phyloP scores from a whole-genome alignment of 2,329 filamentous ascomycete species.

The Beauveria brongniartii region DNA sequence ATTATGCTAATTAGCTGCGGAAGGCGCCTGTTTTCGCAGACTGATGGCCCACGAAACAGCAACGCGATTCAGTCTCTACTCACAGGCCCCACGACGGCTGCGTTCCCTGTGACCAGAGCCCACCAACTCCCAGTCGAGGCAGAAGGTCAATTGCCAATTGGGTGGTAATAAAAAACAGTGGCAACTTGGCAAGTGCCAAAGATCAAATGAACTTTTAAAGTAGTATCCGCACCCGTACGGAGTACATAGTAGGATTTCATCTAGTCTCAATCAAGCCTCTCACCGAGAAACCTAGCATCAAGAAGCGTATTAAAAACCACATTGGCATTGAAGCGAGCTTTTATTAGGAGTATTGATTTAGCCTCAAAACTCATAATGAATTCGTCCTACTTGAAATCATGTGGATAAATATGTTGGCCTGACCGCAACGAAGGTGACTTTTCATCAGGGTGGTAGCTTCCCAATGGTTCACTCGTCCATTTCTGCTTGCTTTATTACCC shows the following conservation, averaged over 20 bases:
- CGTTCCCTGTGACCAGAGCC: not conserved
- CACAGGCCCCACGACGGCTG: slow-evolving; percentile 1
- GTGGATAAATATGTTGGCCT: not conserved
- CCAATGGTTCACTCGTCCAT: not conserved
- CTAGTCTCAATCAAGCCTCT: too few relatives aligned
- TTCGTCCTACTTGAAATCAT: not conserved
- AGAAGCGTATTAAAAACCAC: too few relatives aligned
- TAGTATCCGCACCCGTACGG: too few relatives aligned
- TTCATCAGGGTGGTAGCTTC: not conserved
- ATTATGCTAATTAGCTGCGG: not conserved
- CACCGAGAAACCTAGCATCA: too few relatives aligned
- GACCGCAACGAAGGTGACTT: not conserved
- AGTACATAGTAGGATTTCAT: too few relatives aligned
- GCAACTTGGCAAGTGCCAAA: too few relatives aligned
- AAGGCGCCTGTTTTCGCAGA: not conserved
- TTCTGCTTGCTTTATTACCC: not conserved
- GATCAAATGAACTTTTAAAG: too few relatives aligned
- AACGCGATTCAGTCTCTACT: slow-evolving; percentile 4
- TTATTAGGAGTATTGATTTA: too few relatives aligned
- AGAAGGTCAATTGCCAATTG: too few relatives aligned
- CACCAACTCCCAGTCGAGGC: not conserved
- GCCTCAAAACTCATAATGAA: too few relatives aligned
- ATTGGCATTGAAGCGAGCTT: too few relatives aligned
- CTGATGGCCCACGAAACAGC: not conserved
- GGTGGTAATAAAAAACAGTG: too few relatives aligned